Conservation (phyloP, 179 eudicot species). For the Gypsophila paniculata region DNA sequence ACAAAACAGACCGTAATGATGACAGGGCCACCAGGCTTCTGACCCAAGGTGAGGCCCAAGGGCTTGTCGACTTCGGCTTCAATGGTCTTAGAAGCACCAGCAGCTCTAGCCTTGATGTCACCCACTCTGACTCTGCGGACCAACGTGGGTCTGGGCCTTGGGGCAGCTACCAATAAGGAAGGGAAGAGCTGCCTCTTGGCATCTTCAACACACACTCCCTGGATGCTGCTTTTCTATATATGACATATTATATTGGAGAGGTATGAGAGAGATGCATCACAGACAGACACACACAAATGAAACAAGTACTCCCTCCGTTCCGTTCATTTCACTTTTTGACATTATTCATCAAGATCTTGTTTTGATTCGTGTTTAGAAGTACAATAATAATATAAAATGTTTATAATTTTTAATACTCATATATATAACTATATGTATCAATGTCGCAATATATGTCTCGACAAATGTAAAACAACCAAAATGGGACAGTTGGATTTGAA, state of each 20-base stretch:
- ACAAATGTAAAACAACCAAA: too few relatives aligned
- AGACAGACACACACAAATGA: too few relatives aligned
- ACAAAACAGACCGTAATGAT: constrained; percentile 75
- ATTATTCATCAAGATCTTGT: too few relatives aligned
- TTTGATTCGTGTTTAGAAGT: too few relatives aligned
- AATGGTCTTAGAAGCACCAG: constrained; percentile 69
- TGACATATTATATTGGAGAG: background rate
- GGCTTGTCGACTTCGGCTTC: constrained; percentile 92
- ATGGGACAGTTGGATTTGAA: too few relatives aligned
- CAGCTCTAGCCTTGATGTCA: constrained; percentile 59
- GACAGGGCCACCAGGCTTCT: constrained; percentile 86
- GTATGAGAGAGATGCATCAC: too few relatives aligned
- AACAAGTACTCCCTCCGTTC: too few relatives aligned
- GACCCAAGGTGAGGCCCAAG: constrained; percentile 82
- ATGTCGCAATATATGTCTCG: too few relatives aligned
- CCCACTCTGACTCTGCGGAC: constrained; percentile 45
- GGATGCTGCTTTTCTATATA: constrained; percentile 56
- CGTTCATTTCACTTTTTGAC: too few relatives aligned
- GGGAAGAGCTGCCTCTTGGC: constrained; percentile 44
- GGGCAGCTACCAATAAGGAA: constrained; percentile 33
- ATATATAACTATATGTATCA: too few relatives aligned
- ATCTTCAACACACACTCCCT: constrained; percentile 52
- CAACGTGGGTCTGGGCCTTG: background rate
- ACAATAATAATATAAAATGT: too few relatives aligned
- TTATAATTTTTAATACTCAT: too few relatives aligned